Evolutionary conservation across 495 filamentous ascomycete species (phyloP).

Genomic region (Monascus purpureus): DNA sequence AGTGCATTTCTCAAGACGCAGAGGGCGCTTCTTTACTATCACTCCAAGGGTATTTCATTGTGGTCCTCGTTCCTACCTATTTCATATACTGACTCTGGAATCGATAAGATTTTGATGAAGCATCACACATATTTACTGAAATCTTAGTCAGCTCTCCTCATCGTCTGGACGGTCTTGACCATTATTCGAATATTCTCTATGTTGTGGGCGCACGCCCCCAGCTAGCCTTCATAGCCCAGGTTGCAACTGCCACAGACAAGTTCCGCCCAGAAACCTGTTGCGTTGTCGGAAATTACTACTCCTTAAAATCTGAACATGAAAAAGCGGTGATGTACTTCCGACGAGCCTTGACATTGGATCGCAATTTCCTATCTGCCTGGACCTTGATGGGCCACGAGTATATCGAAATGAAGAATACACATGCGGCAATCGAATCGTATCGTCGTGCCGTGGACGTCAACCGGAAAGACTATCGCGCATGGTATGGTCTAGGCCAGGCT

Average conservation of each 20-base stretch:
- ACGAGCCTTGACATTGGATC: conserved; percentile 86
- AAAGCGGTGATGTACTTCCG: conserved; percentile 98
- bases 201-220: conserved; percentile 79
- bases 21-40: conserved; percentile 76
- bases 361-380: conserved; percentile 87
- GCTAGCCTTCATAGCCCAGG: conserved; percentile 79
- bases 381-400: conserved; percentile 99
- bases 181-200: conserved; percentile 94
- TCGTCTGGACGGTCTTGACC: conserved; percentile 77
- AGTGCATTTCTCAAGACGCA: conserved; percentile 84
- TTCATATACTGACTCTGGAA: too few relatives aligned
- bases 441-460: conserved; percentile 93
- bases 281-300: conserved; percentile 96
- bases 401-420: conserved; percentile 97
- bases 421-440: conserved; percentile 95
- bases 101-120: conserved; percentile 78
- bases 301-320: conserved; percentile 82
- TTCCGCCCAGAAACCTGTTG: conserved; percentile 96
- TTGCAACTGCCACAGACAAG: conserved; percentile 80
- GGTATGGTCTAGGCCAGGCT: conserved; percentile 94
- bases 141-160: conserved; percentile 71
- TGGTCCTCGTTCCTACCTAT: too few relatives aligned
- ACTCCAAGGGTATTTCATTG: conserved; percentile 48
- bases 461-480: conserved; percentile 91
- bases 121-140: conserved; percentile 72